These are phyloP conservation scores for Colletotrichum euphorbiae DNA, from an alignment of 2,329 filamentous ascomycete species.

Conservation along the genomic window DNA sequence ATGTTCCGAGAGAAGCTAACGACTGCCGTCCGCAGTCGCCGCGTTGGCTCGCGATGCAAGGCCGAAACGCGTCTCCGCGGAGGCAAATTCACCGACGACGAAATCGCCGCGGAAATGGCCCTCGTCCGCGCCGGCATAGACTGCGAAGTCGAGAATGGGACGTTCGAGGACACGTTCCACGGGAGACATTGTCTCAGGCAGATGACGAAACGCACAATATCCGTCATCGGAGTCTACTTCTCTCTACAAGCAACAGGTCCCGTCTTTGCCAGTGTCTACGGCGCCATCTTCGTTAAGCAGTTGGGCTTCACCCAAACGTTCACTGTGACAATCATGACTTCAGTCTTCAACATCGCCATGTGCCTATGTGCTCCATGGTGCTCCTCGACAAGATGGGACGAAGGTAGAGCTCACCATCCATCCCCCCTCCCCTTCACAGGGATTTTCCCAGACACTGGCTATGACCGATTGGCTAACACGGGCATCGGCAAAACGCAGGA, in stretches of 20 bases:
- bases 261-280: slow-evolving; percentile 47
- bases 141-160: slow-evolving; percentile 50
- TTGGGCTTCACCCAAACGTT: slow-evolving; percentile 47
- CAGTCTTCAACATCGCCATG: slow-evolving; percentile 40
- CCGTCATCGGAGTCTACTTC: slow-evolving; percentile 46
- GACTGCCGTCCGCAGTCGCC: slow-evolving; percentile 31
- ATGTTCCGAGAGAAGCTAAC: slow-evolving; percentile 36
- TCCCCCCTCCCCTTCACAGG: neutral
- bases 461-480: slow-evolving; percentile 20
- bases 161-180: slow-evolving; percentile 47
- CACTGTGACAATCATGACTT: slow-evolving; percentile 41
- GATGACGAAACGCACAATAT: slow-evolving; percentile 43
- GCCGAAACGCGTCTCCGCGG: slow-evolving; percentile 43
- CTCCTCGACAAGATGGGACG: slow-evolving; percentile 43
- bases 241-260: slow-evolving; percentile 48
- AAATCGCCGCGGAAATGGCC: slow-evolving; percentile 43
- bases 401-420: neutral
- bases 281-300: slow-evolving; percentile 46
- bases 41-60: slow-evolving; percentile 43
- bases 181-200: no score
- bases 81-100: slow-evolving; percentile 42
- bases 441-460: neutral
- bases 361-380: slow-evolving; percentile 37
- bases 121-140: slow-evolving; percentile 33
- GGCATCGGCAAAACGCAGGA: slow-evolving; percentile 8